Conservation (phyloP, 2,329 filamentous ascomycete species). For the Monilinia fructicola region DNA sequence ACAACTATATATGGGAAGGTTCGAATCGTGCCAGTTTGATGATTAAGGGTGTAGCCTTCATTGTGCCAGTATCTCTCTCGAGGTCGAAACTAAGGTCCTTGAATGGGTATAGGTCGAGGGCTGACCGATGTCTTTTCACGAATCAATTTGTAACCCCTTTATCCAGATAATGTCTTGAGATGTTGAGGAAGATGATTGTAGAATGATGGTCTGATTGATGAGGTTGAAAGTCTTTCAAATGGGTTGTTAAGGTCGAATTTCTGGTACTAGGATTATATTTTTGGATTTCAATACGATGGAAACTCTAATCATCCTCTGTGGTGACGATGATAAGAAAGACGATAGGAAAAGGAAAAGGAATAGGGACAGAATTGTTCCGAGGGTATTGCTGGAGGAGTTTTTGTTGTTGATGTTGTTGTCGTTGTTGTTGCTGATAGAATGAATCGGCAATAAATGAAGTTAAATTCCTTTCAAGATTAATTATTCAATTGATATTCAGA, state of each 20-base stretch:
- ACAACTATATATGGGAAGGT: conserved; percentile 93
- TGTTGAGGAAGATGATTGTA: not conserved
- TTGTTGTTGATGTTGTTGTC: too few relatives aligned
- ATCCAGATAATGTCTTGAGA: not conserved
- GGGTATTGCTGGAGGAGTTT: too few relatives aligned
- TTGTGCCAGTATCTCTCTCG: conserved; percentile 44
- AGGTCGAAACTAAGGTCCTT: not conserved
- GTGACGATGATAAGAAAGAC: not conserved
- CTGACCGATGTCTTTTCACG: not conserved
- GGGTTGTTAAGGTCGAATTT: not conserved
- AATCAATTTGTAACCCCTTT: not conserved
- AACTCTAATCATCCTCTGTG: conserved; percentile 22
- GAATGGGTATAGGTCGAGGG: conserved; percentile 1
- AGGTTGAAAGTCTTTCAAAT: not conserved
- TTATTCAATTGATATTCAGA: too few relatives aligned
- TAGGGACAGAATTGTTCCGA: not conserved
- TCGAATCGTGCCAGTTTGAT: conserved; percentile 99
- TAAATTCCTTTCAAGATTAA: too few relatives aligned
- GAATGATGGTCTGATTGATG: not conserved
- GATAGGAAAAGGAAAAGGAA: not conserved
- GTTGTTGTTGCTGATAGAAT: too few relatives aligned
- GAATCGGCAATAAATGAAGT: too few relatives aligned
- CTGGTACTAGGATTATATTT: not conserved
- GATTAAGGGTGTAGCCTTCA: conserved; percentile 95
- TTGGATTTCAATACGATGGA: conserved; percentile 14